Base-by-base conservation (phyloP, 139 green algal genomes). In the Volvox africanus region DNA sequence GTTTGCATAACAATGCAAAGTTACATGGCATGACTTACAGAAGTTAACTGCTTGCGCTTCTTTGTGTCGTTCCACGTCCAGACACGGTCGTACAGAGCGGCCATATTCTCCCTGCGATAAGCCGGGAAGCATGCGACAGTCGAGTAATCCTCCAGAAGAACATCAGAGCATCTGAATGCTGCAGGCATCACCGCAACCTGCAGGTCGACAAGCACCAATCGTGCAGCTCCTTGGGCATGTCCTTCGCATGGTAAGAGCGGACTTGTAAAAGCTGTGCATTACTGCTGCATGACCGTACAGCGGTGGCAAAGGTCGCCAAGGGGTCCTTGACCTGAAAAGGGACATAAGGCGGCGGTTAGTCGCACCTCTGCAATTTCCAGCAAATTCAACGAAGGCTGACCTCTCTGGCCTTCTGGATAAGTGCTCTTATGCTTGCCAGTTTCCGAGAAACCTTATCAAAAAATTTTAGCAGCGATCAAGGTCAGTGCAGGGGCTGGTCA, bases 21-120 rank as follows among this genome's bases (percentile, higher is more conserved):
- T 12, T 6, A 16, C 2, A 28, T 73, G 65, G 3, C 65, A 30
- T 73, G 65, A 28, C 86, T 77, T 28, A 91, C 87, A 61, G 87
- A 71, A 1, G 33, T 80, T 0, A 91, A 77, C 75, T 91, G 87
- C 33, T 79, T 68, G 3, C 87, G 61, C 76, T 91, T 91, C 76
- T 91, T 86, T 0, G 77, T 36, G 28, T 91, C 87, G 61, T 24
- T 86, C 87, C 87, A 91, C 1, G 24, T 24, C 87, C 87, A 91
- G 0, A 91, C 87, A 6, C 73, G 21, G 14, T 91, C 76, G 35
- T 91, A 91, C 87, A 91, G 9, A 18, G 87, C 32, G 0, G 61
- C 33, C 87, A 91, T 86, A 61, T 91, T 91, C 1, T 86, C 61
- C 33, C 87, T 85, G 44, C 28, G 28, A 80, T 35, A 20, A 36